phyloP scores from a whole-genome alignment of 1,284 basidiomycete species.

The Cryptococcus sp. region DNA sequence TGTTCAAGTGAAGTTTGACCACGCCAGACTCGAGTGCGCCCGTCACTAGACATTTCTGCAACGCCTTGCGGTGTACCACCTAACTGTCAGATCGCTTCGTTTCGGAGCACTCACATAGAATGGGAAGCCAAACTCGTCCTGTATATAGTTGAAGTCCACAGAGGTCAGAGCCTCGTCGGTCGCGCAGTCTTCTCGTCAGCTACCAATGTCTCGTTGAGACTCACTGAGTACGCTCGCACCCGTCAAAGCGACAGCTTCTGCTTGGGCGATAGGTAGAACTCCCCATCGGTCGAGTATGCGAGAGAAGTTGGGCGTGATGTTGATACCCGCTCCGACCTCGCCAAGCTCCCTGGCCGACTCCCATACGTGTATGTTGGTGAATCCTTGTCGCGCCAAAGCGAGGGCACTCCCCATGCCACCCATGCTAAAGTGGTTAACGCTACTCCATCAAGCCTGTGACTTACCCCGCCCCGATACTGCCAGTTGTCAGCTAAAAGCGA shows the following conservation, averaged over 20 bases:
- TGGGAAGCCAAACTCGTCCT: constrained; percentile 40
- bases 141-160: constrained; percentile 41
- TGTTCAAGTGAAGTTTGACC: constrained; percentile 39
- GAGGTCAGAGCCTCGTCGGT: constrained; percentile 40
- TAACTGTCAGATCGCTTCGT: constrained; percentile 4
- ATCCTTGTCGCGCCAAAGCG: constrained; percentile 39
- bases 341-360: constrained; percentile 38
- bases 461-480: constrained; percentile 24
- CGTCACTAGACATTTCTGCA: constrained; percentile 47
- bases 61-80: constrained; percentile 47
- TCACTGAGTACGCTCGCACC: constrained; percentile 41
- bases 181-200: constrained; percentile 29
- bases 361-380: constrained; percentile 41
- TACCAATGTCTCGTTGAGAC: constrained; percentile 2
- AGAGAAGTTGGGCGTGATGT: constrained; percentile 43
- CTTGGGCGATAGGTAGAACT: constrained; percentile 29
- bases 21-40: constrained; percentile 31
- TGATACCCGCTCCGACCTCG: constrained; percentile 50
- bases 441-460: not conserved
- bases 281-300: constrained; percentile 37
- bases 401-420: constrained; percentile 45
- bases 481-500: not conserved
- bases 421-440: constrained; percentile 19
- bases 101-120: constrained; percentile 26
- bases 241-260: constrained; percentile 41